Percentiles rank a stretch among this genome's conserved stretches.
Conservation (phyloP, 768 basidiomycete species). For the Pleurotus salmoneostramineus region DNA sequence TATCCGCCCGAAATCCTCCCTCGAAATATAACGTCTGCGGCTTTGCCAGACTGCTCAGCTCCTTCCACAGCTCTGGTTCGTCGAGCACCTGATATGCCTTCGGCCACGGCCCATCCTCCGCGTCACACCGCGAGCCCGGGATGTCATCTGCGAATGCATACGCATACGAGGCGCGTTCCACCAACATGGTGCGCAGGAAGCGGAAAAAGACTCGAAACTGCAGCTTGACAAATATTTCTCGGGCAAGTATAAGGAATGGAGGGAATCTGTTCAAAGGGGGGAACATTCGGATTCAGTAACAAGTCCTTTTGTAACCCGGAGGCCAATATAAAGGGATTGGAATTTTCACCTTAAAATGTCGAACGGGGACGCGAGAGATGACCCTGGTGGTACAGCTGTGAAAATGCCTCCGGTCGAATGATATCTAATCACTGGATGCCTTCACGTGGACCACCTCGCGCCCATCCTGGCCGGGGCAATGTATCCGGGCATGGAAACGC, state of each 20-base stretch:
- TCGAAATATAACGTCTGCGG: slow-evolving; percentile 42
- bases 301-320: not conserved
- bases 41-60: slow-evolving; percentile 45
- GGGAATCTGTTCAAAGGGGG: not conserved
- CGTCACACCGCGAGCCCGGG: slow-evolving; percentile 56
- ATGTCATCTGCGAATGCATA: slow-evolving; percentile 59
- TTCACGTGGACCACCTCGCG: not conserved
- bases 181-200: slow-evolving; percentile 30
- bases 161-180: slow-evolving; percentile 30
- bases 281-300: not conserved
- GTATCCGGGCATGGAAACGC: slow-evolving; percentile 6
- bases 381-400: not conserved
- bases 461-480: not conserved
- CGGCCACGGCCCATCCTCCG: slow-evolving; percentile 66
- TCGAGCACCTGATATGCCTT: slow-evolving; percentile 50
- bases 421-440: slow-evolving; percentile 4
- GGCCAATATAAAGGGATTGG: not conserved
- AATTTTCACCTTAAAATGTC: not conserved
- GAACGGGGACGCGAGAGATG: slow-evolving; percentile 1
- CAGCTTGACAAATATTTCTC: slow-evolving; percentile 3
- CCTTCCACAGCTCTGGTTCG: slow-evolving; percentile 49
- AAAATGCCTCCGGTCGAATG: slow-evolving; percentile 1
- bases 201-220: slow-evolving; percentile 5
- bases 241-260: no score
- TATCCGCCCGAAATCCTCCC: slow-evolving; percentile 42